Evolutionary conservation across 164 flowering plant genomes (phyloP), one percentile per base, ranked within the genome.

Genomic region (Stephania japonica): DNA sequence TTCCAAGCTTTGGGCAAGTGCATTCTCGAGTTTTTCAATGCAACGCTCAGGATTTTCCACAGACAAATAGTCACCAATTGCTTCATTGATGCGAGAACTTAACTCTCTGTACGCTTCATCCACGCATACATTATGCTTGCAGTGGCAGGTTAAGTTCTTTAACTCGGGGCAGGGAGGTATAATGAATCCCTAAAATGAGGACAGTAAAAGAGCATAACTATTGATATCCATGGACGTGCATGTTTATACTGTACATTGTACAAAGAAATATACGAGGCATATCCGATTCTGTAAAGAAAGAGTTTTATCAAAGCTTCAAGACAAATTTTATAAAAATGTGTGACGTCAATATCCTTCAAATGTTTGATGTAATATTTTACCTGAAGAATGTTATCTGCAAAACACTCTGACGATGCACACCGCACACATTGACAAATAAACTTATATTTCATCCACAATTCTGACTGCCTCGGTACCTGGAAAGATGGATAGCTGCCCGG

Each of bases 401-500:
- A 83, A 64, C 82, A 72, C 18, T 75, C 73, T 42, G 90, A 87
- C 13, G 72, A 68, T 9, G 85, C 86, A 79, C 62, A 90, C 63
- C 97, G 83, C 19, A 21, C 26, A 75, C 93, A 91, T 63, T 63
- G 62, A 71, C 94, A 90, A 49, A 47, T 27, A 79, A 90, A 91
- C 62, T 77, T 73, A 78, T 89, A 87, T 70, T 80, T 86, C 38
- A 70, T 72, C 87, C 86, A 84, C 75, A 91, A 72, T 53, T 87
- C 91, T 73, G 84, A 76, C 47, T 79, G 89, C 80, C 94, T 86
- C 71, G 73, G 68, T 24, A 70, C 87, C 97, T 88, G 75, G 25
- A 70, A 68, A 23, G 61, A 25, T 24, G 16, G 62, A 68, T 18
- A 42, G 14, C 14, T 13, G 18, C n/a, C 16, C 7, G 16, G 19